phyloP scores from a whole-genome alignment of 179 eudicot genomes.

The Nepenthes alata region DNA sequence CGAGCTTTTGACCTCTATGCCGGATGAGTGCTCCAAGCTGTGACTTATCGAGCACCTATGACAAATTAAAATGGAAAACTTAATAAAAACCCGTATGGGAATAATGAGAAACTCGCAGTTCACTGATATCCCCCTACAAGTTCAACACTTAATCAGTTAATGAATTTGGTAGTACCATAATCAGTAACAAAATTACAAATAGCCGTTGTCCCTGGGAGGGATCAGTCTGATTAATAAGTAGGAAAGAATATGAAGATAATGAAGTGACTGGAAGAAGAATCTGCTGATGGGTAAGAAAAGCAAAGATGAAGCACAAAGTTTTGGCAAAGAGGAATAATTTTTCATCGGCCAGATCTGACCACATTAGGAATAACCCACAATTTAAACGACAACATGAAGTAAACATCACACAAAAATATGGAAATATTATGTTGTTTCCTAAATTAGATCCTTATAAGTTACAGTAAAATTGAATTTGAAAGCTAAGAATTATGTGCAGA shows the following conservation, averaged over 20 bases:
- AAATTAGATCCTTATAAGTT: neutral
- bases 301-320: neutral
- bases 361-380: too few relatives aligned
- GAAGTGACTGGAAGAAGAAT: too few relatives aligned
- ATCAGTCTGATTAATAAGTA: too few relatives aligned
- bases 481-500: neutral
- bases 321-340: too few relatives aligned
- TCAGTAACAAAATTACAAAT: too few relatives aligned
- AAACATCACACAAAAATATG: neutral
- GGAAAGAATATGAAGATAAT: too few relatives aligned
- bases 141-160: neutral
- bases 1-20: conserved; percentile 70
- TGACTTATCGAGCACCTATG: conserved; percentile 88
- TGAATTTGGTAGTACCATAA: too few relatives aligned
- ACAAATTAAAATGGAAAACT: conserved; percentile 7
- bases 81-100: neutral
- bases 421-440: neutral
- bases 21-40: conserved; percentile 83
- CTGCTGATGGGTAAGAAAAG: too few relatives aligned
- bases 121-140: neutral
- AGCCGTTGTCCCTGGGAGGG: too few relatives aligned
- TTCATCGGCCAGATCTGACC: too few relatives aligned
- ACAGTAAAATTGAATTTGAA: too few relatives aligned
- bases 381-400: neutral
- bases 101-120: neutral